Evolutionary conservation across 2,329 filamentous ascomycete genomes (phyloP).

Genomic region (Neofusicoccum umdonicola): DNA sequence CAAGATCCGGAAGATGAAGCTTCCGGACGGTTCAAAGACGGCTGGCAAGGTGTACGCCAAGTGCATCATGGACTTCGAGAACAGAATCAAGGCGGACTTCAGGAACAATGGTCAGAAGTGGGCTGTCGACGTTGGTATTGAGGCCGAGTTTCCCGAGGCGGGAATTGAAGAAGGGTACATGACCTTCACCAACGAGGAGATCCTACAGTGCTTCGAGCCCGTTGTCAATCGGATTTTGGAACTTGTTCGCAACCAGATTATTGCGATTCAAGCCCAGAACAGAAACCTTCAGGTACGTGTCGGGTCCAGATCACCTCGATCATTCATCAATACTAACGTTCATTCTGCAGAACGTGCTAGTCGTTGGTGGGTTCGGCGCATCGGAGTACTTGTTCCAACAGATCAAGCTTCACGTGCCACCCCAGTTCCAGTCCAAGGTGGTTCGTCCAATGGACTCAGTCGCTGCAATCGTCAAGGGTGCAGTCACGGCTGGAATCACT

Average conservation of each 20-base stretch:
- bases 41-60: slow-evolving; percentile 98
- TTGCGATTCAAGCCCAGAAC: slow-evolving; percentile 97
- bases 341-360: slow-evolving; percentile 71
- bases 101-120: slow-evolving; percentile 98
- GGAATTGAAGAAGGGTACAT: slow-evolving; percentile 99
- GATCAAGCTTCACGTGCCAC: slow-evolving; percentile 96
- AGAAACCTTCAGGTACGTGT: slow-evolving; percentile 70
- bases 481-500: slow-evolving; percentile 95
- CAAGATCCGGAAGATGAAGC: slow-evolving; percentile 99
- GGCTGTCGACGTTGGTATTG: slow-evolving; percentile 98
- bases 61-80: slow-evolving; percentile 99
- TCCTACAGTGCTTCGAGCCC: slow-evolving; percentile 97
- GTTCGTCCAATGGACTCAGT: slow-evolving; percentile 99
- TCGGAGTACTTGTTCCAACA: slow-evolving; percentile 99
- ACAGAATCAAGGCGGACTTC: slow-evolving; percentile 99
- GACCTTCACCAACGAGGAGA: slow-evolving; percentile 99
- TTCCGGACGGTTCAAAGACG: slow-evolving; percentile 93
- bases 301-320: neutral
- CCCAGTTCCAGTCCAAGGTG: slow-evolving; percentile 97
- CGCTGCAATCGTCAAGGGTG: slow-evolving; percentile 96
- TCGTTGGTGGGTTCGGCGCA: slow-evolving; percentile 96
- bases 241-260: slow-evolving; percentile 95
- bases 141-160: slow-evolving; percentile 95
- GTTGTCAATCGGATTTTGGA: slow-evolving; percentile 97
- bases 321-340: neutral